Evolutionary conservation across 2,329 filamentous ascomycete species (phyloP).

Genomic region (Hortaea werneckii): DNA sequence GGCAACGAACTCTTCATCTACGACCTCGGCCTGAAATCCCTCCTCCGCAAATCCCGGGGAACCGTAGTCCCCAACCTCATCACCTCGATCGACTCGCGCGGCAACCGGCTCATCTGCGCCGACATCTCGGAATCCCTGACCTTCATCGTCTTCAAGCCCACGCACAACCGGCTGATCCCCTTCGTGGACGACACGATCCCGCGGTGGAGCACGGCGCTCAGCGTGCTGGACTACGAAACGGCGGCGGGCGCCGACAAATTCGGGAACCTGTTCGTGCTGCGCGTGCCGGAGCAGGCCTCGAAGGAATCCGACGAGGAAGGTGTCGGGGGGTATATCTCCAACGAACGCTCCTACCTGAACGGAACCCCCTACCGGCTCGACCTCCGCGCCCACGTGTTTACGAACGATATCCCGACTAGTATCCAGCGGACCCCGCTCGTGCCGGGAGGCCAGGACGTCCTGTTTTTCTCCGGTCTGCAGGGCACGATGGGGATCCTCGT

Average conservation of each 20-base stretch:
- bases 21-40: constrained; percentile 83
- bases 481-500: constrained; percentile 90
- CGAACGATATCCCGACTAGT: constrained; percentile 84
- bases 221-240: constrained; percentile 97
- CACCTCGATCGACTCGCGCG: constrained; percentile 78
- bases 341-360: constrained; percentile 81
- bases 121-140: constrained; percentile 89
- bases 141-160: constrained; percentile 86
- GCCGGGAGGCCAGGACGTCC: constrained; percentile 79
- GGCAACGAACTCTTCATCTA: constrained; percentile 77
- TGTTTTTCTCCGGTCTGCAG: constrained; percentile 90
- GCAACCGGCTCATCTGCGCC: constrained; percentile 80
- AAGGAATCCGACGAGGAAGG: constrained; percentile 88
- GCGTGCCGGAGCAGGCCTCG: constrained; percentile 75
- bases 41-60: constrained; percentile 68
- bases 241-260: constrained; percentile 94
- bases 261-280: constrained; percentile 87
- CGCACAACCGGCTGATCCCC: constrained; percentile 82
- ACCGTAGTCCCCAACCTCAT: constrained; percentile 50
- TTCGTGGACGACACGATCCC: constrained; percentile 86
- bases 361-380: constrained; percentile 77
- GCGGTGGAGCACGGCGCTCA: constrained; percentile 79
- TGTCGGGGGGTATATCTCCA: constrained; percentile 72
- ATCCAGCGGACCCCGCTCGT: constrained; percentile 84
- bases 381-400: constrained; percentile 79